A percentile compares a stretch with the other conserved stretches of the same genome.
phyloP scores from a whole-genome alignment of 2,329 filamentous ascomycete species.

The Torrubiellomyces zombiae region DNA sequence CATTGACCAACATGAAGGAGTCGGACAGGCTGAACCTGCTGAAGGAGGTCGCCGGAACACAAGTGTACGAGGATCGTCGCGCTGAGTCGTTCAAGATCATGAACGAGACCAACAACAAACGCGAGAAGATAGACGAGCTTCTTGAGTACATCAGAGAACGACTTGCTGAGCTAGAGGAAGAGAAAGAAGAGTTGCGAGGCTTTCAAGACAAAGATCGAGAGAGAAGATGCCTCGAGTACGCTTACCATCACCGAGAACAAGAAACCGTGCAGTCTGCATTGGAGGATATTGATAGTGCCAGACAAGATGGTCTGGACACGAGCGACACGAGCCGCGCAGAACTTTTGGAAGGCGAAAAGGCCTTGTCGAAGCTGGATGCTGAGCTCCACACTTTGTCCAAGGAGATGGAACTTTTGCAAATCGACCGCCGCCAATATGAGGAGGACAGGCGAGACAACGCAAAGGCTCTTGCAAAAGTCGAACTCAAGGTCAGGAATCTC shows the following conservation, averaged over 20 bases:
- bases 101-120: slow-evolving; percentile 89
- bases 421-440: slow-evolving; percentile 77
- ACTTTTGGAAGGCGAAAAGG: slow-evolving; percentile 64
- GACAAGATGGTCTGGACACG: slow-evolving; percentile 68
- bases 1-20: slow-evolving; percentile 98
- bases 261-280: slow-evolving; percentile 60
- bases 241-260: slow-evolving; percentile 82
- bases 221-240: slow-evolving; percentile 82
- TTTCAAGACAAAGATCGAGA: slow-evolving; percentile 94
- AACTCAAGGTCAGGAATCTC: slow-evolving; percentile 68
- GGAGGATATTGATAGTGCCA: slow-evolving; percentile 65
- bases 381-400: slow-evolving; percentile 68
- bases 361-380: slow-evolving; percentile 58
- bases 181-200: slow-evolving; percentile 86
- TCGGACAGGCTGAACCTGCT: slow-evolving; percentile 73
- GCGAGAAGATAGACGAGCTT: slow-evolving; percentile 83
- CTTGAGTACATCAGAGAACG: slow-evolving; percentile 85
- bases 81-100: slow-evolving; percentile 92
- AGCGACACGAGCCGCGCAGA: slow-evolving; percentile 65
- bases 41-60: slow-evolving; percentile 96
- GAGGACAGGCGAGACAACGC: slow-evolving; percentile 75
- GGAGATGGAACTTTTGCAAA: slow-evolving; percentile 66
- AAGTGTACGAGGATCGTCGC: slow-evolving; percentile 86
- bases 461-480: slow-evolving; percentile 65
- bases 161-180: slow-evolving; percentile 77